phyloP scores from a whole-genome alignment of 2,329 filamentous ascomycete species.

The Macrophomina tecta region DNA sequence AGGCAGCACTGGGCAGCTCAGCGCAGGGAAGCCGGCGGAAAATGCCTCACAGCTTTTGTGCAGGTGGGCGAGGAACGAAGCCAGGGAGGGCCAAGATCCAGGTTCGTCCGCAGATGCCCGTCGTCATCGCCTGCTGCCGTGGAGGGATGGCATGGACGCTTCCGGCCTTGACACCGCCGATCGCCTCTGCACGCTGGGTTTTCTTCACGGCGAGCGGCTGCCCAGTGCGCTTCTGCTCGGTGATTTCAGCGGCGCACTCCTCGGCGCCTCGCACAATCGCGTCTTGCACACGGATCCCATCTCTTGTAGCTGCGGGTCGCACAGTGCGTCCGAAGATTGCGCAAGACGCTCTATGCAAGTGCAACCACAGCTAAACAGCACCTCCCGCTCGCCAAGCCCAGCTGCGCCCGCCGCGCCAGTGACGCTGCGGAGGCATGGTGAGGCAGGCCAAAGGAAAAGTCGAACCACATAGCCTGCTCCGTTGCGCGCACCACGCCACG shows the following conservation, averaged over 20 bases:
- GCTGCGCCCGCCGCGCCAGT: conserved; percentile 7
- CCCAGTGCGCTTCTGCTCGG: conserved; percentile 19
- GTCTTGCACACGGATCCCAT: conserved; percentile 18
- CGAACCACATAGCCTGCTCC: conserved; percentile 11
- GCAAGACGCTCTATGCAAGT: conserved; percentile 22
- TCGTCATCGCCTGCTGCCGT: conserved; percentile 21
- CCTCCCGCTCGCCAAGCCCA: conserved; percentile 4
- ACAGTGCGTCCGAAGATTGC: conserved; percentile 25
- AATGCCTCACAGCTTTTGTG: conserved; percentile 15
- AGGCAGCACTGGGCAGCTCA: background rate
- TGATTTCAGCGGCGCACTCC: conserved; percentile 24
- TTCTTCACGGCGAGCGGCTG: conserved; percentile 24
- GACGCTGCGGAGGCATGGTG: conserved; percentile 1
- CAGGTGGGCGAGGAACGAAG: background rate
- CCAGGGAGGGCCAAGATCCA: conserved; percentile 12
- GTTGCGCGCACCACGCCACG: conserved; percentile 7
- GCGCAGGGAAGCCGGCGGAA: conserved; percentile 23
- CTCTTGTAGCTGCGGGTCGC: conserved; percentile 1
- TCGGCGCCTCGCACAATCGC: conserved; percentile 15
- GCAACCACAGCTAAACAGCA: conserved; percentile 12
- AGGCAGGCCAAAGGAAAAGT: conserved; percentile 12
- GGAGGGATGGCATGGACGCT: conserved; percentile 19
- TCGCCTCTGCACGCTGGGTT: conserved; percentile 7
- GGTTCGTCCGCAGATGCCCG: conserved; percentile 17
- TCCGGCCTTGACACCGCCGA: conserved; percentile 21